These are phyloP conservation scores for Thermomyces lanuginosus DNA, from an alignment of 2,329 filamentous ascomycete genomes.

Conservation along the genomic window DNA sequence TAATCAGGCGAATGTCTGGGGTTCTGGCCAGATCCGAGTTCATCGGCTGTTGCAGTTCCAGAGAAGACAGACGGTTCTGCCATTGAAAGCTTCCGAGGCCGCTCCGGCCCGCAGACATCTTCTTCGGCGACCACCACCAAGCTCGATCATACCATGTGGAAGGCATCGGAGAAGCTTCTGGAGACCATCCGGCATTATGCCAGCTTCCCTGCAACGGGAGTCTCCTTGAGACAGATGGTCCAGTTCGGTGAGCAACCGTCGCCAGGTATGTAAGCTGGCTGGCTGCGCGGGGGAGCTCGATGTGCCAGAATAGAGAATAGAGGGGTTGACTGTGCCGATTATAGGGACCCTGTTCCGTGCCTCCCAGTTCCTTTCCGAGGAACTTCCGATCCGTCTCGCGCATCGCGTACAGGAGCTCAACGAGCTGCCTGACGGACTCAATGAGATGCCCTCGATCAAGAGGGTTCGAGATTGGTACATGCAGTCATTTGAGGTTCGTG, in stretches of 20 bases:
- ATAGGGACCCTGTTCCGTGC: slow-evolving; percentile 88
- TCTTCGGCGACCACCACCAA: too few relatives aligned
- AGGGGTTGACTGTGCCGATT: slow-evolving; percentile 2
- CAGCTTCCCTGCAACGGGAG: slow-evolving; percentile 88
- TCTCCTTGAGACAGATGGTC: slow-evolving; percentile 96
- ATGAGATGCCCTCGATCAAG: slow-evolving; percentile 93
- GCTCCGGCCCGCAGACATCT: too few relatives aligned
- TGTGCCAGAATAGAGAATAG: not conserved
- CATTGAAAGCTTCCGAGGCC: too few relatives aligned
- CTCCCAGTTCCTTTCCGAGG: slow-evolving; percentile 95
- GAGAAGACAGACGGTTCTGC: too few relatives aligned
- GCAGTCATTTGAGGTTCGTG: slow-evolving; percentile 84
- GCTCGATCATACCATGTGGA: slow-evolving; percentile 79
- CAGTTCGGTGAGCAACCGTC: slow-evolving; percentile 94
- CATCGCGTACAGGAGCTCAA: slow-evolving; percentile 91
- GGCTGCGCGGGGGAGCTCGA: not conserved
- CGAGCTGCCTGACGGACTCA: slow-evolving; percentile 83
- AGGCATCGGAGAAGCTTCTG: slow-evolving; percentile 76
- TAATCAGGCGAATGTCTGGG: too few relatives aligned
- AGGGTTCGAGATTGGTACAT: slow-evolving; percentile 97
- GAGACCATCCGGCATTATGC: slow-evolving; percentile 95
- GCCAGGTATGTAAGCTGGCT: slow-evolving; percentile 46
- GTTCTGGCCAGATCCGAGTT: too few relatives aligned
- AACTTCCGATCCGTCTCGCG: slow-evolving; percentile 88
- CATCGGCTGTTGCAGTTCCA: too few relatives aligned